Evolutionary conservation across 805 yeast genomes (phyloP), one percentile per base, ranked within the genome.

Genomic region (Kluyveromyces wickerhamii): DNA sequence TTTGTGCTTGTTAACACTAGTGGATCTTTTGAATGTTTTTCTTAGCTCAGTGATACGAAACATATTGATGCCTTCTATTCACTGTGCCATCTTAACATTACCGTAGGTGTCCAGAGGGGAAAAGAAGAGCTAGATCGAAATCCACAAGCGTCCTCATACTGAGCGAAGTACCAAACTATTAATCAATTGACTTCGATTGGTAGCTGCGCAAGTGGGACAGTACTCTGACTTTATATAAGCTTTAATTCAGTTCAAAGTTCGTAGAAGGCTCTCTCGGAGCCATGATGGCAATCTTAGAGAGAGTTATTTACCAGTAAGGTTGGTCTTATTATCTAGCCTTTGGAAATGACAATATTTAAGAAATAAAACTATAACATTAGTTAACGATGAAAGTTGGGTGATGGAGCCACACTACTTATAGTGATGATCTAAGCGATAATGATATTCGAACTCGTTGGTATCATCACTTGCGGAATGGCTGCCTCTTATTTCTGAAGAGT

Each of bases 31-130:
- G n/a, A n/a, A n/a, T n/a, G n/a, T 10, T 24, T 11, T 10, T 33
- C 27, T 34, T 37, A 39, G 40, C 27, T 41, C 38, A 43, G 29
- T 48, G 62, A 57, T 57, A 57, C 62, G 59, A 48, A 53, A 44
- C 40, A 29, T 29, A 30, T 36, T 27, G 29, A 32, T 44, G 62
- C 62, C 40, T 55, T 54, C 60, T 57, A 57, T 57, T 56, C 60
- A 54, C 62, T 57, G 59, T 55, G 57, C 57, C 60, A 52, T 51
- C 58, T 41, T 35, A 32, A 27, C 31, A 27, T 26, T 34, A 29
- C 45, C 46, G 47, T 55, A 52, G 59, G 47, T 54, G 62, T 54
- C 35, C 58, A 54, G 60, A 57, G 62, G 62, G 62, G 62, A 57
- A 57, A 57, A 54, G 60, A 53, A 54, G 51, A 39, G 62, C 62